Evolutionary conservation across 1,284 basidiomycete species (phyloP).

Genomic region (Omphalotus olearius): DNA sequence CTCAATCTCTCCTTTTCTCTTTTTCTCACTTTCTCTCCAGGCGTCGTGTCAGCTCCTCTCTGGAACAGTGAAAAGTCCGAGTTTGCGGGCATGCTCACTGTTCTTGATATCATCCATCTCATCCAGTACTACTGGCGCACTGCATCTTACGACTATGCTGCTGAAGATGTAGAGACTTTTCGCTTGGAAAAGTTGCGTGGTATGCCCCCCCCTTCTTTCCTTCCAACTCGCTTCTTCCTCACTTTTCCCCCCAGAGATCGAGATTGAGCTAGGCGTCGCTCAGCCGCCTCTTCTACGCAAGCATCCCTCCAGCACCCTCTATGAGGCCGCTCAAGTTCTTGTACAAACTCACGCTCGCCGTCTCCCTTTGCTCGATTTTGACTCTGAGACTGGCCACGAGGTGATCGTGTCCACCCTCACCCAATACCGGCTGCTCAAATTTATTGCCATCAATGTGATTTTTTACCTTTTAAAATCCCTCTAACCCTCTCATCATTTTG

Average conservation of each 20-base stretch:
- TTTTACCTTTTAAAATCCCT: conserved; percentile 9
- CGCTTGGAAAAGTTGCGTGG: conserved; percentile 85
- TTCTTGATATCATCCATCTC: conserved; percentile 93
- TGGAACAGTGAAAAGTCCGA: conserved; percentile 92
- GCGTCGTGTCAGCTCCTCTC: conserved; percentile 96
- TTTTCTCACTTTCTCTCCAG: conserved; percentile 35
- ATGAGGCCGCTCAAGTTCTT: conserved; percentile 86
- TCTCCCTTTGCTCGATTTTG: conserved; percentile 89
- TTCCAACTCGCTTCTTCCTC: conserved; percentile 14
- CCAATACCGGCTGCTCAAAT: conserved; percentile 97
- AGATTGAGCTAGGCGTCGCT: conserved; percentile 87
- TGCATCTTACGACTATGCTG: conserved; percentile 83
- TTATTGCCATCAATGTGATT: conserved; percentile 95
- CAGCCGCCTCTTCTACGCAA: conserved; percentile 90
- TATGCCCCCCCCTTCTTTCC: conserved; percentile 32
- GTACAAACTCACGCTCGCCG: conserved; percentile 96
- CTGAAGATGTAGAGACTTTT: conserved; percentile 93
- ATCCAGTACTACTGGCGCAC: conserved; percentile 96
- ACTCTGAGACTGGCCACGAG: conserved; percentile 92
- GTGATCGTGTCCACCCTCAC: conserved; percentile 96
- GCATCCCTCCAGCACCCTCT: conserved; percentile 85
- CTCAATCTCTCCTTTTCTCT: conserved; percentile 1
- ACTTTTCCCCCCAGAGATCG: conserved; percentile 68
- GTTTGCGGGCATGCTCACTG: conserved; percentile 96
- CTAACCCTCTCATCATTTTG: conserved; percentile 11